phyloP scores from a whole-genome alignment of 2,329 filamentous ascomycete species.

The Tympanopsis confertula region DNA sequence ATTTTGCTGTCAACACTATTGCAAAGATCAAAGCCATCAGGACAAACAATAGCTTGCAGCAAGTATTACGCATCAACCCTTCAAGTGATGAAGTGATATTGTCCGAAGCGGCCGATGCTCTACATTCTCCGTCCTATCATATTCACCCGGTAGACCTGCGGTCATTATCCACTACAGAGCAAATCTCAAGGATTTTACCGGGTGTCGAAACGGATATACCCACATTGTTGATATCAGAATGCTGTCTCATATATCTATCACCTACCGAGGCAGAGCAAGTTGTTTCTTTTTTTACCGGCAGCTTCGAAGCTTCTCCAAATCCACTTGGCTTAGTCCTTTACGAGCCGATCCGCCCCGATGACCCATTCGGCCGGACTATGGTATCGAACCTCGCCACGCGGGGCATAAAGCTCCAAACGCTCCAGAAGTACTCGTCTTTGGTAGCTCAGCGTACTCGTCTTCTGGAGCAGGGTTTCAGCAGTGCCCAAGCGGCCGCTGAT shows the following conservation, averaged over 20 bases:
- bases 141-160: slow-evolving; percentile 13
- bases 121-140: slow-evolving; percentile 8
- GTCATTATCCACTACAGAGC: slow-evolving; percentile 2
- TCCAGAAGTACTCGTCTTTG: slow-evolving; percentile 45
- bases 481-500: slow-evolving; percentile 39
- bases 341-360: slow-evolving; percentile 53
- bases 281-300: slow-evolving; percentile 36
- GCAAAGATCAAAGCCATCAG: slow-evolving; percentile 9
- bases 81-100: not conserved
- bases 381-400: slow-evolving; percentile 50
- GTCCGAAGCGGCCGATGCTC: slow-evolving; percentile 4
- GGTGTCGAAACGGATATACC: slow-evolving; percentile 21
- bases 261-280: slow-evolving; percentile 33
- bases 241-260: slow-evolving; percentile 54
- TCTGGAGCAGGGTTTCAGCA: slow-evolving; percentile 34
- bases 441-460: slow-evolving; percentile 41
- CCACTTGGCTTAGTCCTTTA: slow-evolving; percentile 44
- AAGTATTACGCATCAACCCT: not conserved
- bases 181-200: not conserved
- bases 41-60: slow-evolving; percentile 4
- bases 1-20: slow-evolving; percentile 33
- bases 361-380: slow-evolving; percentile 57
- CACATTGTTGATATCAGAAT: slow-evolving; percentile 56
- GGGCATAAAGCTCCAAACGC: slow-evolving; percentile 51
- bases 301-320: slow-evolving; percentile 4